Base-by-base conservation (phyloP, 2,329 filamentous ascomycete species). In the Nemania sp. region DNA sequence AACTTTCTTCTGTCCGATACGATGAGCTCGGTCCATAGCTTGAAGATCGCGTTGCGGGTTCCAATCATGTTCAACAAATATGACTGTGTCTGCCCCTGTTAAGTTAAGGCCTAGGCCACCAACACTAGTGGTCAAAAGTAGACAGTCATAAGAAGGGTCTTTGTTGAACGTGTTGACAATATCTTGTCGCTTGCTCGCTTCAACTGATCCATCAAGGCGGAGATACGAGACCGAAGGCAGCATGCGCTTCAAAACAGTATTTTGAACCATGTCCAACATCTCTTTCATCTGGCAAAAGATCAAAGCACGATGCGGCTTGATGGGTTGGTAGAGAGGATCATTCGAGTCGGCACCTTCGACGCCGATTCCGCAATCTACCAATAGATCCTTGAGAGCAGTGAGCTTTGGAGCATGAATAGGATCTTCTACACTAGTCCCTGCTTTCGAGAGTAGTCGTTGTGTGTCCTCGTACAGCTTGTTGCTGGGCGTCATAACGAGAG, bases 261-360 rank as follows among this genome's bases (percentile, higher is more conserved):
- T 92, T 73, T 98, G 93, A 2, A 99, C 96, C 86, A 99, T 98
- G 75, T 99, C 95, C 21, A 99, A 83, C 96, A 99, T 99, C 76
- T 99, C 95, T 78, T 99, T 99, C 92, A 99, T 97, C 75, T 99
- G 95, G 71, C 95, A 99, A 82, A 99, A 99, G 67, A 99, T 90
- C 29, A 99, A 85, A 0, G 95, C 96, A 46, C 95, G 91, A 74
- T 99, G 95, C 32, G 94, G 95, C 63, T 95, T 97, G 74, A 99
- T 96, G 42, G 93, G 96, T 74, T 91, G 84, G 70, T 87, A 87
- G 15, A 87, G 78, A 2, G 84, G 84, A 61, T 87, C 84, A 54
- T 80, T 84, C 1, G 79, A 76, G 53, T 85, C 83, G n/a, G 79
- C 79, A 15, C 86, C 84, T 63, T 92, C 88, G 40, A 90, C 84